phyloP scores from a whole-genome alignment of 495 filamentous ascomycete species.

The Tetracladium setigerum region DNA sequence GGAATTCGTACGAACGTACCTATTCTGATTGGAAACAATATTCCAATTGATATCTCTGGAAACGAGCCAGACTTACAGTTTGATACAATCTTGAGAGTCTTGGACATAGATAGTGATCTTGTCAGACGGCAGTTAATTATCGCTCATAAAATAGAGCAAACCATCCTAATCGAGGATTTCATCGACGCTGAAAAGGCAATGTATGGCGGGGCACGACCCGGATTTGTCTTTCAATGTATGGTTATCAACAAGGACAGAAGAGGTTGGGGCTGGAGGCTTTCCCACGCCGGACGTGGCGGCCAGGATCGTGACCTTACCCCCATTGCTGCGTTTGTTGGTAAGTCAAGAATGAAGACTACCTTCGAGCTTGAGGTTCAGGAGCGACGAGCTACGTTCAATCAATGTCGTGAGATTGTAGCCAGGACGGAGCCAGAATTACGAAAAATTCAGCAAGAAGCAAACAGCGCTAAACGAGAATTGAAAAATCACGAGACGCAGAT shows the following conservation, averaged over 20 bases:
- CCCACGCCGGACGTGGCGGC: slow-evolving; percentile 34
- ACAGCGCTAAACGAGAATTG: slow-evolving; percentile 31
- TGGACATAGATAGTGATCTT: slow-evolving; percentile 74
- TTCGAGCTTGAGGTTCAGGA: slow-evolving; percentile 57
- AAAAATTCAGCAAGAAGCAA: slow-evolving; percentile 33
- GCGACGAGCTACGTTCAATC: slow-evolving; percentile 29
- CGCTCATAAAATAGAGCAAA: slow-evolving; percentile 74
- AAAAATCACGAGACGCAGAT: too few species aligned
- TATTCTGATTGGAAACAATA: slow-evolving; percentile 42
- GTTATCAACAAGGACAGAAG: slow-evolving; percentile 48
- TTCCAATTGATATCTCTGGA: slow-evolving; percentile 49
- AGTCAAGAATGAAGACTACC: slow-evolving; percentile 76
- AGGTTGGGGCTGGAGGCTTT: slow-evolving; percentile 57
- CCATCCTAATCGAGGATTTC: slow-evolving; percentile 63
- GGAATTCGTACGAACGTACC: slow-evolving; percentile 34
- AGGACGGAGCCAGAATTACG: slow-evolving; percentile 10
- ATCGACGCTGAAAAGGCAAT: slow-evolving; percentile 61
- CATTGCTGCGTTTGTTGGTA: slow-evolving; percentile 39
- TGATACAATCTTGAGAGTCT: slow-evolving; percentile 68
- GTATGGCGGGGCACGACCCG: slow-evolving; percentile 50
- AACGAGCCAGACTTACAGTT: slow-evolving; percentile 67
- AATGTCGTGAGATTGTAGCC: too few species aligned
- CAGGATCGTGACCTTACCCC: slow-evolving; percentile 43
- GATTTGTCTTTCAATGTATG: slow-evolving; percentile 67
- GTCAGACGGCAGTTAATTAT: slow-evolving; percentile 81